A percentile compares a stretch with the other conserved stretches of the same genome.
Conservation (phyloP, 1,284 basidiomycete species). For the Sporisorium reilianum region DNA sequence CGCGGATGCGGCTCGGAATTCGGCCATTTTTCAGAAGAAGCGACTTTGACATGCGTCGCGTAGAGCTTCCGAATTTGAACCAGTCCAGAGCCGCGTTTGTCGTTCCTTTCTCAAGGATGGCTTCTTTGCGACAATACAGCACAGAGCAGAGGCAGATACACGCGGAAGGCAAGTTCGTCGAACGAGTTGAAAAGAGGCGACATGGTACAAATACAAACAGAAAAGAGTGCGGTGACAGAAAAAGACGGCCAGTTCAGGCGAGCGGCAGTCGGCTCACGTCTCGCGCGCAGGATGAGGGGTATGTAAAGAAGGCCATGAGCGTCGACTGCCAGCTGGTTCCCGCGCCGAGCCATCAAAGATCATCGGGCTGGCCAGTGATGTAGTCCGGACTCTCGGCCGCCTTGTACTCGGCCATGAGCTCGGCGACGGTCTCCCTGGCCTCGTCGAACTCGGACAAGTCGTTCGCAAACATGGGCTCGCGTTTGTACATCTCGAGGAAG, state of each 20-base stretch:
- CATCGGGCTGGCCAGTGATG: conserved; percentile 49
- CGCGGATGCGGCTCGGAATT: conserved; percentile 30
- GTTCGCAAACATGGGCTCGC: conserved; percentile 76
- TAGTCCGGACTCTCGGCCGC: conserved; percentile 65
- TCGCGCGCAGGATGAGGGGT: conserved; percentile 8
- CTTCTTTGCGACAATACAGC: too few species aligned
- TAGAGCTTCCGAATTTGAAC: not conserved
- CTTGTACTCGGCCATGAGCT: conserved; percentile 67
- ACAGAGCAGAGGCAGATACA: not conserved
- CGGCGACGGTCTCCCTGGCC: conserved; percentile 64
- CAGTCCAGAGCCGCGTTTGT: too few species aligned
- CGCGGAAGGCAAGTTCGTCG: too few species aligned
- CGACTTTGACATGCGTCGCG: not conserved
- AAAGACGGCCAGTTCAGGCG: not conserved
- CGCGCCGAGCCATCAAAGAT: conserved; percentile 17
- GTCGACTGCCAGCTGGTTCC: not conserved
- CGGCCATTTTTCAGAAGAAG: conserved; percentile 24
- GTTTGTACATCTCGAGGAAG: conserved; percentile 97
- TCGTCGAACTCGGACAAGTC: conserved; percentile 67
- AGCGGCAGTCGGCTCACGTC: not conserved
- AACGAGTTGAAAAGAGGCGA: too few species aligned
- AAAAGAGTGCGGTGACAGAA: conserved; percentile 4
- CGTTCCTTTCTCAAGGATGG: too few species aligned
- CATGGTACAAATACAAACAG: conserved; percentile 34
- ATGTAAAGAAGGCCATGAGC: conserved; percentile 5